Base-by-base conservation (phyloP, 805 yeast genomes). In the Starmerella ratchasimensis region DNA sequence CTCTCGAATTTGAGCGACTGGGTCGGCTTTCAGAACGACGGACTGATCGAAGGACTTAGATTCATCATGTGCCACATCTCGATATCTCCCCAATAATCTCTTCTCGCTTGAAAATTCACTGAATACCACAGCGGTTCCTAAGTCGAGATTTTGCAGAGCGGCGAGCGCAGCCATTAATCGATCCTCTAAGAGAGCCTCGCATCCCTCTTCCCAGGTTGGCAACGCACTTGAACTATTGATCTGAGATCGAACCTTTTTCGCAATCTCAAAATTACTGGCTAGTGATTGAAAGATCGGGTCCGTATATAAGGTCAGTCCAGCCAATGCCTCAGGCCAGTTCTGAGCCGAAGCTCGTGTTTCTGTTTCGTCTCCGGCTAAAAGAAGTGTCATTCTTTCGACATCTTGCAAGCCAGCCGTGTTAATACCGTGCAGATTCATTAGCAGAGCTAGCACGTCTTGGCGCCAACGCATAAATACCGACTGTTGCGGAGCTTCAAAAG, bases 171-270 rank as follows among this genome's bases (percentile, higher is more conserved):
- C 29, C 4, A 46, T 34, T 1, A 38, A 31, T 11, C 37, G 20
- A 21, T 38, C 39, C 34, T 45, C 45, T 33, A 49, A 41, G 21
- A 45, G 34, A 3, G 41, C 37, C 20, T 41, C 38, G 34, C 45
- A 39, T 14, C 49, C 49, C 15, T 39, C 41, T 14, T 49, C 52
- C 52, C 52, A 49, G 22, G 47, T 45, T 7, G 39, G 39, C 17
- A 43, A 27, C 14, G 33, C 3, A 25, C 19, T 44, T 9, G 36
- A 43, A n/a, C 35, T 31, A n/a, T n/a, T 26, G 23, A 36, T 14
- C 21, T 29, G 9, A 20, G 34, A 16, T 27, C 19, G 21, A 15
- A 10, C 7, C 20, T 32, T 28, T 20, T 24, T 13, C 10, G 46
- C 46, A 2, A 19, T 3, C 6, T 27, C 19, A 26, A 42, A 39